Evolutionary conservation across 2,329 filamentous ascomycete species (phyloP).

Genomic region (Aspergillus japonicus): DNA sequence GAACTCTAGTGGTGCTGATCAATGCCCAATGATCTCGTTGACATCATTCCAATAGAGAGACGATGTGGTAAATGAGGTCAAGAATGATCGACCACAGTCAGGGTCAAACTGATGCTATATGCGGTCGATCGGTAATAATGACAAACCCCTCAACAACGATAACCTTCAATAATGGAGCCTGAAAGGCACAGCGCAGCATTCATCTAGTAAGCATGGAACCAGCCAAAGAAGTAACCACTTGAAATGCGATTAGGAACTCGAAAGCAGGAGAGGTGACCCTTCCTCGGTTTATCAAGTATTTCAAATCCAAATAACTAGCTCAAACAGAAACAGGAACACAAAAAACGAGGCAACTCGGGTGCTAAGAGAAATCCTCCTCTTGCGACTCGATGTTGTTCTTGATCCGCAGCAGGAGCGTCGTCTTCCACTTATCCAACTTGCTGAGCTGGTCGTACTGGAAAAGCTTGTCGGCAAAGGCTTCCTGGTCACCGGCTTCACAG

Average conservation of each 20-base stretch:
- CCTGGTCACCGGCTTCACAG: conserved; percentile 74
- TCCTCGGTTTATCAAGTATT: neutral
- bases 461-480: conserved; percentile 79
- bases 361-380: conserved; percentile 66
- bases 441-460: conserved; percentile 90
- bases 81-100: too few species aligned
- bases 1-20: too few species aligned
- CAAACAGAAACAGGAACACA: neutral
- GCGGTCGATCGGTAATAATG: too few species aligned
- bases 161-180: neutral
- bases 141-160: too few species aligned
- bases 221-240: neutral
- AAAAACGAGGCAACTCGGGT: conserved; percentile 10
- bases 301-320: neutral
- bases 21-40: too few species aligned
- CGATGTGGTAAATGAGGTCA: too few species aligned
- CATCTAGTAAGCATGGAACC: neutral
- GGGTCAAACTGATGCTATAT: too few species aligned
- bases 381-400: conserved; percentile 78
- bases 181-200: neutral
- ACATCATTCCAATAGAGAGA: too few species aligned
- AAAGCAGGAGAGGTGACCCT: neutral
- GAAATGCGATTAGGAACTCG: neutral
- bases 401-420: conserved; percentile 73
- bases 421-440: conserved; percentile 98